A percentile compares a stretch with the other conserved stretches of the same genome.
Evolutionary conservation across 2,329 filamentous ascomycete species (phyloP).

Genomic region (Penicillium sp.): DNA sequence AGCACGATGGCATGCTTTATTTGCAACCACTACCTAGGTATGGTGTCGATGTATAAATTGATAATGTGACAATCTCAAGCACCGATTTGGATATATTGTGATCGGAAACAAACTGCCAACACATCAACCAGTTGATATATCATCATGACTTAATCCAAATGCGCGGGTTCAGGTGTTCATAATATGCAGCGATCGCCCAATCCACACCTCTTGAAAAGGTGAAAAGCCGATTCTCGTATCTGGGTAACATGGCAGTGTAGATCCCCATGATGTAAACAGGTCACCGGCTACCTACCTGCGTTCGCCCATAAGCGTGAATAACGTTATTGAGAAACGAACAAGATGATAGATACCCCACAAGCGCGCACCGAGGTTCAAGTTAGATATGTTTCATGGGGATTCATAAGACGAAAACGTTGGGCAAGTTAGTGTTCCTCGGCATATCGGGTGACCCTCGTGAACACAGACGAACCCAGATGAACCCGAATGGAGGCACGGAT

Average conservation of each 20-base stretch:
- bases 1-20: no score
- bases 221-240: slow-evolving; percentile 1
- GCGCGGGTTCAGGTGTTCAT: slow-evolving; percentile 1
- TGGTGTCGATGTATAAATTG: no score
- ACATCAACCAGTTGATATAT: slow-evolving; percentile 5
- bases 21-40: no score
- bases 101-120: not conserved
- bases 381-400: not conserved
- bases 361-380: not conserved
- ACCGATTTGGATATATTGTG: no score
- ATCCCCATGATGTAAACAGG: not conserved
- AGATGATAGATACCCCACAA: not conserved
- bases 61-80: no score
- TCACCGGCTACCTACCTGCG: not conserved
- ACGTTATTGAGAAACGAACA: not conserved
- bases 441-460: slow-evolving; percentile 17
- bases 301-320: not conserved
- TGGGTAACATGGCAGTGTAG: slow-evolving; percentile 9
- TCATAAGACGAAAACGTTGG: not conserved
- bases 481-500: slow-evolving; percentile 11
- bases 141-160: not conserved
- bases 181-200: not conserved
- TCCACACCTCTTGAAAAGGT: not conserved
- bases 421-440: slow-evolving; percentile 15
- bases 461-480: slow-evolving; percentile 8